These are phyloP conservation scores for Boletus sp. DNA, from an alignment of 768 basidiomycete genomes.

Conservation along the genomic window DNA sequence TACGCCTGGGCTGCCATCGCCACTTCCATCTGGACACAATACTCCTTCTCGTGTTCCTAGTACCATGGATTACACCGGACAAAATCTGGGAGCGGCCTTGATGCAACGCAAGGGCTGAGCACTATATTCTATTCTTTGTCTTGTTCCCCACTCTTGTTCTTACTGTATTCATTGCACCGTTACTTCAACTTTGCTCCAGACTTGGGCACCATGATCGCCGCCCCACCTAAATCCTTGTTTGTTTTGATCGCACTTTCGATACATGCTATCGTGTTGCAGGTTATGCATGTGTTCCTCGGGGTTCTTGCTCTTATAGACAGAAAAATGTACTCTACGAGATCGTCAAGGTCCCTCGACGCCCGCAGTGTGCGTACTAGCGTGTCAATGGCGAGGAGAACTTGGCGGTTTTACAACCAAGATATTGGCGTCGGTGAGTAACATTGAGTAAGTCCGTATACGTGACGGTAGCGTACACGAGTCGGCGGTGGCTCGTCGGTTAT, in stretches of 20 bases:
- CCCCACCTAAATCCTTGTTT: not conserved
- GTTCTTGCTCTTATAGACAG: conserved; percentile 3
- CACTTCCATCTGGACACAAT: conserved; percentile 53
- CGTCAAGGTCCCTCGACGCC: not conserved
- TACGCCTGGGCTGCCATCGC: conserved; percentile 65
- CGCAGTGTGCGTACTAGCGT: not conserved
- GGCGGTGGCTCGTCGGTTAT: no score
- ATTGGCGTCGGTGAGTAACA: no score
- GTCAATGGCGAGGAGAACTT: not conserved
- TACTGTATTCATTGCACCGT: not conserved
- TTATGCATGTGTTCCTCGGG: conserved; percentile 14
- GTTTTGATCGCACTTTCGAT: conserved; percentile 14
- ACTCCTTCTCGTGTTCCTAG: conserved; percentile 34
- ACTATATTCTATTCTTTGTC: not conserved
- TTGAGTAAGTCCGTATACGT: not conserved
- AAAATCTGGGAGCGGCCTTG: conserved; percentile 23
- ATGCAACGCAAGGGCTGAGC: conserved; percentile 27
- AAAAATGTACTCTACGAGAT: conserved; percentile 3
- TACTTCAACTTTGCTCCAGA: not conserved
- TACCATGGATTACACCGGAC: conserved; percentile 26
- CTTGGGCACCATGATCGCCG: conserved; percentile 3
- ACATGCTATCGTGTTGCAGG: conserved; percentile 1
- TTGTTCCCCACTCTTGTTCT: conserved; percentile 1
- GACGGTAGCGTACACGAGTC: not conserved
- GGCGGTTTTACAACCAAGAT: not conserved